Percentiles rank a stretch among this genome's conserved stretches.
Conservation (phyloP, 768 basidiomycete genomes). For the Trametes sanguinea region DNA sequence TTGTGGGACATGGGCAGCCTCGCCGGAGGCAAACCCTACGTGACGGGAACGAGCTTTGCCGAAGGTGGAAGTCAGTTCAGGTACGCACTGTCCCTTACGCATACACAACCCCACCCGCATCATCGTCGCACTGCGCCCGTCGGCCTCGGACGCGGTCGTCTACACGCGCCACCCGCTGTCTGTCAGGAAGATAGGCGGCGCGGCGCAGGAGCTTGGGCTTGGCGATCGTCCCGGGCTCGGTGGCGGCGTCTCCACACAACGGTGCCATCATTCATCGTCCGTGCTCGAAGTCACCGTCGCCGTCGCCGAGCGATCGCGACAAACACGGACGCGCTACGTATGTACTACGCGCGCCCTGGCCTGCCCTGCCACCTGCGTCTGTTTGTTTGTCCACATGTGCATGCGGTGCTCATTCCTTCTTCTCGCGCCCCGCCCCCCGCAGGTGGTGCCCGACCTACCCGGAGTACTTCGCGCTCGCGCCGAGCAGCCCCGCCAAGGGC, state of each 20-base stretch:
- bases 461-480: slow-evolving; percentile 77
- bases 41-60: slow-evolving; percentile 61
- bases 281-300: too few relatives aligned
- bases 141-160: neutral
- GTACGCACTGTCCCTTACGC: slow-evolving; percentile 38
- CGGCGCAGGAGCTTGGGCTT: too few relatives aligned
- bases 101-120: too few relatives aligned
- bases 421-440: neutral
- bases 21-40: slow-evolving; percentile 70
- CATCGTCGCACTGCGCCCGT: neutral
- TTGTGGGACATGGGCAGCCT: slow-evolving; percentile 77
- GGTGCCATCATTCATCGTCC: too few relatives aligned
- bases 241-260: too few relatives aligned
- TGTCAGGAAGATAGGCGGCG: neutral
- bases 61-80: slow-evolving; percentile 72
- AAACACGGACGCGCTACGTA: neutral
- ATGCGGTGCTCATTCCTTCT: too few relatives aligned
- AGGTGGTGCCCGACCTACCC: slow-evolving; percentile 81
- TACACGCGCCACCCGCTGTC: neutral
- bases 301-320: neutral
- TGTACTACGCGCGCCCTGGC: neutral
- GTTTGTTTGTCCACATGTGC: too few relatives aligned
- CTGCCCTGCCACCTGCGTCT: too few relatives aligned
- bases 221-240: too few relatives aligned
- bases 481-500: slow-evolving; percentile 57